Evolutionary conservation across 306 rosid genomes (phyloP).

Genomic region (Lupinus albus): DNA sequence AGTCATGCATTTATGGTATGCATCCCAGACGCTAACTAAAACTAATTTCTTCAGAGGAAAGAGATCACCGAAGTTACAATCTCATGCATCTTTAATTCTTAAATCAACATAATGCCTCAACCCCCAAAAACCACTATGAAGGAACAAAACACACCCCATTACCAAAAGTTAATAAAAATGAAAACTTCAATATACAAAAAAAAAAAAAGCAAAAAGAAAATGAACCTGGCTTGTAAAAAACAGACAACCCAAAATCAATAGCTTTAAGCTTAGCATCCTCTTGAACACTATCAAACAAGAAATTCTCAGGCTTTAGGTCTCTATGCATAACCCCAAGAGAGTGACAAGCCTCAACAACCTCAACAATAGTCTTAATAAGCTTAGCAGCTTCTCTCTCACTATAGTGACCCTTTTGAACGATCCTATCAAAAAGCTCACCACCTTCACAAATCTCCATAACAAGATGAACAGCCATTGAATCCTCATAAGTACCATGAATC

Average conservation of each 20-base stretch:
- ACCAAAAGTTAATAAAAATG: background rate
- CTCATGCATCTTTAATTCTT: background rate
- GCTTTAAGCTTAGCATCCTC: constrained; percentile 62
- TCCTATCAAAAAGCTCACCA: constrained; percentile 57
- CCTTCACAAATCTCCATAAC: constrained; percentile 68
- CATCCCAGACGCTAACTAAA: too few species aligned
- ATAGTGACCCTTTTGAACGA: constrained; percentile 59
- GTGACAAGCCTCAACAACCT: constrained; percentile 57
- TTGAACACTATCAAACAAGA: constrained; percentile 51
- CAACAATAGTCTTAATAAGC: constrained; percentile 52
- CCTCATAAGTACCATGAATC: constrained; percentile 56
- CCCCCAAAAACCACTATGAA: background rate
- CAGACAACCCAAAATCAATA: constrained; percentile 58
- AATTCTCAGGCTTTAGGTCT: constrained; percentile 62
- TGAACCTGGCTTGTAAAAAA: constrained; percentile 58
- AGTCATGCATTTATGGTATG: background rate
- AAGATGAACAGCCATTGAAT: constrained; percentile 47
- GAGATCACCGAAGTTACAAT: too few species aligned
- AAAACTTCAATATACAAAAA: background rate
- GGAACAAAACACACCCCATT: background rate
- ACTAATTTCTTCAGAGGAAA: too few species aligned
- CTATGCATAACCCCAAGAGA: constrained; percentile 68
- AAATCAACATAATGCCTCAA: background rate
- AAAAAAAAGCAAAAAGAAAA: background rate
- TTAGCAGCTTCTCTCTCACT: constrained; percentile 57